Conservation (phyloP, 176 grass and related monocot species). For the Eragrostis nindensis region DNA sequence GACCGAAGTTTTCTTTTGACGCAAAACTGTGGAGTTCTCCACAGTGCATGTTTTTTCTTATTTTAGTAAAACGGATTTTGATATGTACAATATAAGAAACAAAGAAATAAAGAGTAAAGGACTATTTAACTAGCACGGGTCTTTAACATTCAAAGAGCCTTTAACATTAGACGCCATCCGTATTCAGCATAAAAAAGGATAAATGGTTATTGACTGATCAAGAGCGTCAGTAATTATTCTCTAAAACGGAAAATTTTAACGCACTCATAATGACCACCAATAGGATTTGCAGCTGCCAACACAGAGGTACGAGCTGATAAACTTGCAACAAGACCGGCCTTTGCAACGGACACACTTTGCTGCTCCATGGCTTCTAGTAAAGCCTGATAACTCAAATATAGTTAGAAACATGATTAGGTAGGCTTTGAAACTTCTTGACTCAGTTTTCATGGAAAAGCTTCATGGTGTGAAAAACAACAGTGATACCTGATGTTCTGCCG, state of each 20-base stretch:
- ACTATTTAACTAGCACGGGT: neutral
- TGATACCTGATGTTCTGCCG: slow-evolving; percentile 84
- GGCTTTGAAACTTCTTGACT: neutral
- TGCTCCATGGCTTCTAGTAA: slow-evolving; percentile 98
- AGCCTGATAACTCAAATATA: slow-evolving; percentile 68
- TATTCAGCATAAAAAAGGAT: slow-evolving; percentile 15
- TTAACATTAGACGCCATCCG: slow-evolving; percentile 1
- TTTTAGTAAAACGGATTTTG: no score
- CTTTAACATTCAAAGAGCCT: neutral
- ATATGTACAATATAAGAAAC: no score
- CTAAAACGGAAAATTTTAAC: slow-evolving; percentile 51
- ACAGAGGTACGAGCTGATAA: slow-evolving; percentile 88
- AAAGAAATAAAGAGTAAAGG: no score
- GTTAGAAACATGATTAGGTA: slow-evolving; percentile 34
- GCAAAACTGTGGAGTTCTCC: no score
- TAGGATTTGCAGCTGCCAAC: slow-evolving; percentile 94
- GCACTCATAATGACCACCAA: slow-evolving; percentile 93
- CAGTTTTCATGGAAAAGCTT: slow-evolving; percentile 26
- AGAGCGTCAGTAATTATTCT: slow-evolving; percentile 4
- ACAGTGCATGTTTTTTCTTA: no score
- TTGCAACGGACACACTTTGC: slow-evolving; percentile 97
- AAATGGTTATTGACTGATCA: slow-evolving; percentile 23
- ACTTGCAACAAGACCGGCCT: slow-evolving; percentile 96
- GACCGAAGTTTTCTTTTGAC: neutral
- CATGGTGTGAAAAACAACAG: slow-evolving; percentile 19